Evolutionary conservation across 805 yeast genomes (phyloP).

Genomic region (Allodekkera sacchari): DNA sequence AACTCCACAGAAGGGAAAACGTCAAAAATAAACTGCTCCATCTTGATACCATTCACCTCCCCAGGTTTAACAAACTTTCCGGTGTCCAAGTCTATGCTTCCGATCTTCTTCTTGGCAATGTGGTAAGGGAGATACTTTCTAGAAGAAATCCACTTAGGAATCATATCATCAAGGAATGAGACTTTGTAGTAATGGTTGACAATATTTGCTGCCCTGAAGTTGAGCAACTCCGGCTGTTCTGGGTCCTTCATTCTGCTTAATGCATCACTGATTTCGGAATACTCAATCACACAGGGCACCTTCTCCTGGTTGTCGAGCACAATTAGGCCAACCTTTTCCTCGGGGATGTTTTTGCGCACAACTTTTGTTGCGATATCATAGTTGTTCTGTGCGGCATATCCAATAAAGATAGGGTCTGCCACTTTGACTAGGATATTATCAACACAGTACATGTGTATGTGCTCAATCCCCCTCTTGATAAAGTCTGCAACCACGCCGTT

Average conservation of each 20-base stretch:
- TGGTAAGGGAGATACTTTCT: slow-evolving; percentile 79
- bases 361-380: slow-evolving; percentile 86
- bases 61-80: slow-evolving; percentile 51
- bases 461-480: slow-evolving; percentile 60
- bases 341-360: slow-evolving; percentile 83
- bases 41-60: slow-evolving; percentile 81
- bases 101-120: slow-evolving; percentile 84
- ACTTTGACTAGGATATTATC: slow-evolving; percentile 88
- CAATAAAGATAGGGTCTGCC: slow-evolving; percentile 87
- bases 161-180: slow-evolving; percentile 48
- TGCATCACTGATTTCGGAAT: slow-evolving; percentile 77
- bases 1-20: slow-evolving; percentile 77
- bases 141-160: slow-evolving; percentile 65
- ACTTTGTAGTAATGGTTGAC: slow-evolving; percentile 94
- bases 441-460: slow-evolving; percentile 94
- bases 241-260: slow-evolving; percentile 56
- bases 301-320: slow-evolving; percentile 51
- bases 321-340: slow-evolving; percentile 87
- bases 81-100: slow-evolving; percentile 36
- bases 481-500: slow-evolving; percentile 66
- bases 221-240: slow-evolving; percentile 46
- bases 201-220: slow-evolving; percentile 89
- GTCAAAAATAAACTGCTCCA: slow-evolving; percentile 96
- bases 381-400: slow-evolving; percentile 63
- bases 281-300: slow-evolving; percentile 87